Evolutionary conservation across 2,329 filamentous ascomycete genomes (phyloP), one percentile per base, ranked within the genome.

Genomic region (Alternaria postmessia): DNA sequence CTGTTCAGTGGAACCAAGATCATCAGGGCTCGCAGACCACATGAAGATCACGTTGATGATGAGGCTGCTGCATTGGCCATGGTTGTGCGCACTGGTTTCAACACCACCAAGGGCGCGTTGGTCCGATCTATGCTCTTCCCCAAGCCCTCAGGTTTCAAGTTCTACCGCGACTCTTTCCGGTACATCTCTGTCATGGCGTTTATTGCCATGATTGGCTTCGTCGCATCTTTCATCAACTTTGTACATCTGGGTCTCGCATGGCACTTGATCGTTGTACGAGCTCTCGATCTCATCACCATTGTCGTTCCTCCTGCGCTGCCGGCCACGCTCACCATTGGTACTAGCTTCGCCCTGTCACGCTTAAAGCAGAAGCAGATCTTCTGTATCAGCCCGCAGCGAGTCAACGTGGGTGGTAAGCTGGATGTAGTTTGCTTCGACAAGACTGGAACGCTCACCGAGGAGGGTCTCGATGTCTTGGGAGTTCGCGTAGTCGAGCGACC

Each of bases 341-440:
- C 93, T 14, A 98, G 94, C 75, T 99, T 99, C 77, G 96, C 95
- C 2, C 82, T 99, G 2, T 89, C 87, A 11, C 88, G 95, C 26
- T 83, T 99, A 30, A 97, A 93, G 79, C 88, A 89, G 65, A 94
- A 96, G 76, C 87, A 93, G 43, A 97, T 99, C 38, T 99, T 97
- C 75, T 99, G 95, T 74, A 99, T 98, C 72, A 98, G 94, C 67
- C 95, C 96, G 0, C 95, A 99, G 74, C 88, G 95, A 71, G 94
- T 99, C 57, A 99, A 98, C 72, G 93, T 99, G 6, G 95, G 92
- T 16, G 95, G 96, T 51, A 98, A 98, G 78, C 82, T 99, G 4
- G 95, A 99, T 74, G 88, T 98, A 11, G 91, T 99, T 81, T 97
- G 94, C 79, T 99, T 99, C 66, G 95, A 99, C 81, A 99, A 99